phyloP scores from a whole-genome alignment of 768 basidiomycete genomes.

The Coprinopsis strossmayeri region DNA sequence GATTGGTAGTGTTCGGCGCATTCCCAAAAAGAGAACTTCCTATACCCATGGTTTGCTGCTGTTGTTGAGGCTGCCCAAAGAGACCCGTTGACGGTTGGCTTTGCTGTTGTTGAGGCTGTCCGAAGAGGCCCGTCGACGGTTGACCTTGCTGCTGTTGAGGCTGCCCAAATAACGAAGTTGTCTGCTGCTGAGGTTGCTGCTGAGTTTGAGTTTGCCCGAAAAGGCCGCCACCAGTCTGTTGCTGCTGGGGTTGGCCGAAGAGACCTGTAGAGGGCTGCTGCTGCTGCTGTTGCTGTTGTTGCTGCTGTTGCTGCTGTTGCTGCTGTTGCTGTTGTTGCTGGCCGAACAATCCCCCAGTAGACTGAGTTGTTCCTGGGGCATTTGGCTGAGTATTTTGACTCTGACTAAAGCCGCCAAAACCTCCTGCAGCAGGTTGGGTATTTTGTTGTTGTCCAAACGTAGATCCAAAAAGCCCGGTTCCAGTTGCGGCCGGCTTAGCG shows the following conservation, averaged over 20 bases:
- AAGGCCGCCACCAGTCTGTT: too few relatives aligned
- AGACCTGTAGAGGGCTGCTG: too few relatives aligned
- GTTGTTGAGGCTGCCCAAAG: slow-evolving; percentile 8
- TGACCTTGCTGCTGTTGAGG: background rate
- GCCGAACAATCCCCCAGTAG: background rate
- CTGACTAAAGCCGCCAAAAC: slow-evolving; percentile 12
- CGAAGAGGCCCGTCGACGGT: background rate
- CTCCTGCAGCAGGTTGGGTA: slow-evolving; percentile 8
- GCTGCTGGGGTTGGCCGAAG: too few relatives aligned
- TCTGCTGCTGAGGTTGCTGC: too few relatives aligned
- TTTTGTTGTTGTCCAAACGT: slow-evolving; percentile 9
- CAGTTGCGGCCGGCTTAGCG: background rate
- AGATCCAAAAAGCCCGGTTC: slow-evolving; percentile 13
- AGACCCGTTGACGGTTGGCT: slow-evolving; percentile 5
- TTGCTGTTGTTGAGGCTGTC: background rate
- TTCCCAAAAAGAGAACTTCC: slow-evolving; percentile 8
- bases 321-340: background rate
- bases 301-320: too few relatives aligned
- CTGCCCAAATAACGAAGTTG: too few relatives aligned
- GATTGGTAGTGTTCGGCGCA: slow-evolving; percentile 18
- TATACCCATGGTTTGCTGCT: background rate
- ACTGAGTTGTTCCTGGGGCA: slow-evolving; percentile 5
- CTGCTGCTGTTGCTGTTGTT: too few relatives aligned
- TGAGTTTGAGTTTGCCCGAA: too few relatives aligned
- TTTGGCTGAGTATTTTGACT: slow-evolving; percentile 5